These are phyloP conservation scores for Moesziomyces parantarcticus DNA, from an alignment of 1,284 basidiomycete species.

Conservation along the genomic window DNA sequence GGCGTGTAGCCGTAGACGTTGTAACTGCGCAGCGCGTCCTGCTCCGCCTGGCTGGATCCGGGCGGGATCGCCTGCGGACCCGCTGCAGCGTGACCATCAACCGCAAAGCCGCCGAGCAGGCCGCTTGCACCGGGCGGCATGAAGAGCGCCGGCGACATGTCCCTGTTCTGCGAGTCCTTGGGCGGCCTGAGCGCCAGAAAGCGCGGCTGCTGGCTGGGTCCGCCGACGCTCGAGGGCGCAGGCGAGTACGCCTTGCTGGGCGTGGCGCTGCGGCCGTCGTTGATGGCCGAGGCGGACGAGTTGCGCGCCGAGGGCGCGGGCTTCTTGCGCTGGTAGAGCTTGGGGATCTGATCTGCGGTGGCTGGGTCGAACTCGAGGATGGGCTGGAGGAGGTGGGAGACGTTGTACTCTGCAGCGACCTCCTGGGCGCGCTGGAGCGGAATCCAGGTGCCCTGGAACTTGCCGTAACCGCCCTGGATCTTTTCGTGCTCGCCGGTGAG, in stretches of 20 bases:
- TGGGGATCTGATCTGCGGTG: conserved; percentile 56
- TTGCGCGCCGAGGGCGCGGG: conserved; percentile 48
- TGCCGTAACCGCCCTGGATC: conserved; percentile 98
- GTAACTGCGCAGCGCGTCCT: conserved; percentile 53
- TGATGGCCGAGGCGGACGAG: conserved; percentile 47
- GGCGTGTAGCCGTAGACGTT: conserved; percentile 58
- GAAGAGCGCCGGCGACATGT: conserved; percentile 42
- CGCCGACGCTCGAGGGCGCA: conserved; percentile 36
- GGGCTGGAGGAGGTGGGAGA: conserved; percentile 65
- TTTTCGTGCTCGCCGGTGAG: conserved; percentile 96
- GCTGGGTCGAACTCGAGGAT: conserved; percentile 65
- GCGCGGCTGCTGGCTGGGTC: conserved; percentile 56
- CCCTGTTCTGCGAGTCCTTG: conserved; percentile 36
- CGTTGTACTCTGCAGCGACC: conserved; percentile 64
- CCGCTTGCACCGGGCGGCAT: conserved; percentile 51
- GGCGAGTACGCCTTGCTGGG: conserved; percentile 34
- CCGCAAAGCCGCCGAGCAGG: conserved; percentile 30
- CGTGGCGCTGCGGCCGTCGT: conserved; percentile 26
- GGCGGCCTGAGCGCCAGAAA: conserved; percentile 61
- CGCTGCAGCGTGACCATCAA: conserved; percentile 4
- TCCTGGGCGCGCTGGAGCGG: conserved; percentile 64
- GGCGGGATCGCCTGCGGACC: conserved; percentile 54
- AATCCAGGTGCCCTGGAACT: conserved; percentile 97
- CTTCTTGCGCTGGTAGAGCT: conserved; percentile 51
- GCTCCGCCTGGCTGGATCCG: conserved; percentile 51